Evolutionary conservation across 202 grass and related monocot genomes (phyloP).

Genomic region (Zoysia matrella): DNA sequence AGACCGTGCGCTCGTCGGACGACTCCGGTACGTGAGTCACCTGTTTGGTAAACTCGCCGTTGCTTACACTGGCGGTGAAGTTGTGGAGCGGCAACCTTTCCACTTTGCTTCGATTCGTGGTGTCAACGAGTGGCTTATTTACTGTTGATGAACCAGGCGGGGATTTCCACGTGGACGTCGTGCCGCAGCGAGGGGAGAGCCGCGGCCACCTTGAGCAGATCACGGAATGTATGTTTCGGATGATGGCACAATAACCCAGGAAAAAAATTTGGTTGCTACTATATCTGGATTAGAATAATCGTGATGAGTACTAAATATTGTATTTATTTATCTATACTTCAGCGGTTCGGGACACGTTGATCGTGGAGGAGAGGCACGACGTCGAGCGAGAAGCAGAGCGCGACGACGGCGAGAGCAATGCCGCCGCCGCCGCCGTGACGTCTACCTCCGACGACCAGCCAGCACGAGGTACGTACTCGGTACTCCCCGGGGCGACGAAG

Average conservation of each 20-base stretch:
- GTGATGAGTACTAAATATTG: no score
- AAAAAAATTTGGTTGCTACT: not conserved
- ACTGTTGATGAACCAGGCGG: not conserved
- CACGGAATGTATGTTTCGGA: conserved; percentile 45
- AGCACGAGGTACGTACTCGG: conserved; percentile 5
- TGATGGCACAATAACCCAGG: not conserved
- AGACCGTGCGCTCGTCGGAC: conserved; percentile 10
- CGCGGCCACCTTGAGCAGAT: conserved; percentile 1
- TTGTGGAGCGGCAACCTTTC: not conserved
- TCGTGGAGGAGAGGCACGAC: conserved; percentile 42
- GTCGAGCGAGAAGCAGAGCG: not conserved
- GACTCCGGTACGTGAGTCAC: conserved; percentile 9
- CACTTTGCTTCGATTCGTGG: not conserved
- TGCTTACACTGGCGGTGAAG: not conserved
- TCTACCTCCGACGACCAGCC: conserved; percentile 25
- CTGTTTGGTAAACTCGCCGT: not conserved
- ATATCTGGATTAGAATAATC: not conserved
- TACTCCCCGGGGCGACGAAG: no score
- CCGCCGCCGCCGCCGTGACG: not conserved
- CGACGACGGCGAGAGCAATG: not conserved
- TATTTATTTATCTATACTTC: not conserved
- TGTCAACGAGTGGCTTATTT: not conserved
- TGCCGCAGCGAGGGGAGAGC: conserved; percentile 2
- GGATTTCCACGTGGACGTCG: conserved; percentile 48
- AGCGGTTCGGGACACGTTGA: conserved; percentile 55